phyloP scores from a whole-genome alignment of 148 eudicot genomes.

The Camellia lanceoleosa region DNA sequence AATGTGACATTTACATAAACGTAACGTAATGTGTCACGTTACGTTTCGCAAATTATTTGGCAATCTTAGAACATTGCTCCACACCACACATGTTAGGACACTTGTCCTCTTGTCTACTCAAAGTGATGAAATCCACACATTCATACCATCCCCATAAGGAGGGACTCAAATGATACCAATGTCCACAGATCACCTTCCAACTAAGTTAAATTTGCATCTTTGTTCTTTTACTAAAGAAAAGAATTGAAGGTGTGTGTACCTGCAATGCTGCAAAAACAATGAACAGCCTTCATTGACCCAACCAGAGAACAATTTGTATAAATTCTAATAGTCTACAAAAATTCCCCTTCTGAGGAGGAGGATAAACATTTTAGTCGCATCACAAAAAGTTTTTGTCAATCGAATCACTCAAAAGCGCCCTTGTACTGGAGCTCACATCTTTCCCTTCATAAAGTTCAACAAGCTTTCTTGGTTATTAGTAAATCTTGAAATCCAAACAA shows the following conservation, averaged over 20 bases:
- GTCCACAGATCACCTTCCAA: too few species aligned
- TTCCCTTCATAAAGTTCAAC: neutral
- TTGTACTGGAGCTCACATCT: neutral
- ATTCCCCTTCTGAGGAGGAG: neutral
- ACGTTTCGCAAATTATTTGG: too few species aligned
- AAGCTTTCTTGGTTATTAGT: neutral
- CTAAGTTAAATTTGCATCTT: too few species aligned
- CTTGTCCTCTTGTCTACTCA: too few species aligned
- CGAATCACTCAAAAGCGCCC: slow-evolving; percentile 2
- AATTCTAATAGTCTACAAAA: neutral
- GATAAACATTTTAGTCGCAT: neutral
- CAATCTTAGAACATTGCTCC: too few species aligned
- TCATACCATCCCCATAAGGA: too few species aligned
- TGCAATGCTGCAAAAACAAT: neutral
- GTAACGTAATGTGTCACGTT: too few species aligned
- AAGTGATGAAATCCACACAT: too few species aligned
- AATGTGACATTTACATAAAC: too few species aligned
- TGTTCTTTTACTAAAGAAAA: neutral
- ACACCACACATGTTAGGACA: too few species aligned
- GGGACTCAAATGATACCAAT: too few species aligned
- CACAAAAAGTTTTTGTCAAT: neutral
- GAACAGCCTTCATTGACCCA: neutral
- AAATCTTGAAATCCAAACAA: neutral
- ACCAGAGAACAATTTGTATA: neutral
- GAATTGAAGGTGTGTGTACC: neutral